Evolutionary conservation across 2,329 filamentous ascomycete species (phyloP).

Genomic region (Cercospora sesami): DNA sequence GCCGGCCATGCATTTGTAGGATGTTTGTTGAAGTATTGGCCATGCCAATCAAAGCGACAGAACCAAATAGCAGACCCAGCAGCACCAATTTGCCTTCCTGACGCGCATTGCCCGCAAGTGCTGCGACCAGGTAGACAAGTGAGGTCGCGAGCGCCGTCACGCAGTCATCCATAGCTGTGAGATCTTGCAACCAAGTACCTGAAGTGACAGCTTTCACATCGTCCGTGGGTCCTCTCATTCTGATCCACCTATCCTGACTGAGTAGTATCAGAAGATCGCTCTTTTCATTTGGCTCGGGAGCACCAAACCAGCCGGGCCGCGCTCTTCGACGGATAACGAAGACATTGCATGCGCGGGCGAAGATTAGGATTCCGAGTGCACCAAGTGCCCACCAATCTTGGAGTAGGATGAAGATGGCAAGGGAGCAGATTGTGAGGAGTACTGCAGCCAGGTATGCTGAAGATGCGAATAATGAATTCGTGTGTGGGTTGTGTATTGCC

Average conservation of each 20-base stretch:
- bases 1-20: conserved; percentile 42
- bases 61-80: conserved; percentile 54
- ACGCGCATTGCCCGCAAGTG: conserved; percentile 57
- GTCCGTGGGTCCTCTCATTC: conserved; percentile 55
- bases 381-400: conserved; percentile 49
- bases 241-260: conserved; percentile 53
- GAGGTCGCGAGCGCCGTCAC: conserved; percentile 57
- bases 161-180: conserved; percentile 54
- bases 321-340: conserved; percentile 57
- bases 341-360: conserved; percentile 58
- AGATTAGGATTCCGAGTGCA: conserved; percentile 52
- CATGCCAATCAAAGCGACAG: conserved; percentile 43
- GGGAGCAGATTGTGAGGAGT: conserved; percentile 18
- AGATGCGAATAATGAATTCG: not conserved
- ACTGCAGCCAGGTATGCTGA: conserved; percentile 19
- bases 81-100: conserved; percentile 56
- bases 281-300: conserved; percentile 37
- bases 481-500: not conserved
- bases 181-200: conserved; percentile 56
- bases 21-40: conserved; percentile 12
- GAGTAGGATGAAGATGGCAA: conserved; percentile 15
- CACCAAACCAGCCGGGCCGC: conserved; percentile 36
- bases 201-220: conserved; percentile 63
- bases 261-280: conserved; percentile 57
- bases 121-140: conserved; percentile 57